Base-by-base conservation (phyloP, 2,329 filamentous ascomycete species). In the Nannizzia gypsea region DNA sequence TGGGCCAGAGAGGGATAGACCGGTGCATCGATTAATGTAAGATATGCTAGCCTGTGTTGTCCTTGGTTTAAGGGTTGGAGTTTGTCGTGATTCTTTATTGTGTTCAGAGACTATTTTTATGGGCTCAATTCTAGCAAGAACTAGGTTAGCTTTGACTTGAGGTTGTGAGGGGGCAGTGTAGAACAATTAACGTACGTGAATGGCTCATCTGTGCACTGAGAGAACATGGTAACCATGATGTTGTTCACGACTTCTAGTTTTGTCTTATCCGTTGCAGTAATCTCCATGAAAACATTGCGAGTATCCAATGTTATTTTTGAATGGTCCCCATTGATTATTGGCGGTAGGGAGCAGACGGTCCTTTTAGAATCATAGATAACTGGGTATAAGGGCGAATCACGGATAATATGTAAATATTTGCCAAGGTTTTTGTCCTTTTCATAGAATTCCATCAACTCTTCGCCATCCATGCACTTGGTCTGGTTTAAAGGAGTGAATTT, bases 211-310 rank as follows among this genome's bases (percentile, higher is more conserved):
- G 89, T 91, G 77, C 97, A 96, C 70, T 86, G 82, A 52, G 89
- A 95, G 81, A 99, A 99, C 92, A 99, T 99, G 69, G 92, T 84
- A 46, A 96, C 89, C 73, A 99, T 86, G 71, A 96, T 96, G 73
- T 95, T 90, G 76, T 88, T 89, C 63, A 96, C 92, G 65, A 99
- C 89, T 67, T 96, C 91, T 50, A 97, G 82, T 78, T 99, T 99
- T 28, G 95, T 99, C 71, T 88, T 86, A 72, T 99, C 93, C 44
- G 90, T 92, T 44, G 91, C 95, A 6, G 93, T 99, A 68, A 96
- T 90, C 75, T 99, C 93, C 72, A 99, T 95, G 75, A 99, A 89
- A 69, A 99, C 84, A 69, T 99, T 96, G 70, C 83, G 92, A 61
- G 91, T 97, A 71, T 95, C 78, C 50, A 95, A 77, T 6, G 86